Conservation (phyloP, 495 filamentous ascomycete genomes). For the Hypomontagnella monticulosa region DNA sequence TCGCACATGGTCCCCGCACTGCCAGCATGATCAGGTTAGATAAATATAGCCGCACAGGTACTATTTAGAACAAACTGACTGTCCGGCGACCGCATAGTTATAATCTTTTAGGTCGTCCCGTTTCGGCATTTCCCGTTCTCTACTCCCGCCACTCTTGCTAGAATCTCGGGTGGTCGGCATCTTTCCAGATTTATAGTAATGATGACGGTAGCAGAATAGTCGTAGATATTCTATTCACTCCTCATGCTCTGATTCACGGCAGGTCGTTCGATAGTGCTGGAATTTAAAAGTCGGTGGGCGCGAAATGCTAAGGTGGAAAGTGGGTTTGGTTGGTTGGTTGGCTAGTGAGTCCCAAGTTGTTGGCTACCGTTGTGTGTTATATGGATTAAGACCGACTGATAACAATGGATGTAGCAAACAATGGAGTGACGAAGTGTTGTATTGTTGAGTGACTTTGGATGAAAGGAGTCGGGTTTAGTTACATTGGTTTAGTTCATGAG, state of each 20-base stretch:
- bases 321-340: conserved; percentile 18
- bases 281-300: conserved; percentile 10
- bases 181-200: conserved; percentile 23
- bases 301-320: conserved; percentile 24
- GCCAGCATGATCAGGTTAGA: conserved; percentile 30
- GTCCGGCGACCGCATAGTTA: conserved; percentile 88
- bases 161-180: conserved; percentile 44
- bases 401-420: too few species aligned
- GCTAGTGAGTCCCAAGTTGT: background rate
- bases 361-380: too few species aligned
- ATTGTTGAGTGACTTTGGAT: too few species aligned
- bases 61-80: conserved; percentile 71
- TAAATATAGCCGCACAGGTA: conserved; percentile 6
- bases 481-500: background rate
- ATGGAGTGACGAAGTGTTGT: too few species aligned
- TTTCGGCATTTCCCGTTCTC: conserved; percentile 52
- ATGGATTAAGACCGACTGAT: too few species aligned
- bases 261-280: conserved; percentile 1
- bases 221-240: conserved; percentile 15
- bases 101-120: conserved; percentile 71
- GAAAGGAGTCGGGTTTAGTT: background rate
- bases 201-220: conserved; percentile 6
- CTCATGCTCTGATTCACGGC: conserved; percentile 14
- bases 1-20: conserved; percentile 95
- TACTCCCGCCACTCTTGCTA: conserved; percentile 31